Evolutionary conservation across 305 asterid genomes (phyloP), one percentile per base, ranked within the genome.

Genomic region (Rubia balearica): DNA sequence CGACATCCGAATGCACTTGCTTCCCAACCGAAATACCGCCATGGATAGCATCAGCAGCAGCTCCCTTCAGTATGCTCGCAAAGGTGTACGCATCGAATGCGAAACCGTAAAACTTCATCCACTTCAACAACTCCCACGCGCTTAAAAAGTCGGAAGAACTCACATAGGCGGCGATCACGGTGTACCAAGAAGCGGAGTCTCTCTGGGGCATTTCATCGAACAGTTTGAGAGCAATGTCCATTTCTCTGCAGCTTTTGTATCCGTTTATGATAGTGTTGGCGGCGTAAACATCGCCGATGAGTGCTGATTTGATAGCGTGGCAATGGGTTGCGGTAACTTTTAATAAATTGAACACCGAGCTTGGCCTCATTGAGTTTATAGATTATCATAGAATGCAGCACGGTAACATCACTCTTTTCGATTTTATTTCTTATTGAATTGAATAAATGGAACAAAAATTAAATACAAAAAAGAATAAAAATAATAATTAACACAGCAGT

Each of bases 101-200:
- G 7, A 63, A 63, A 41, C 49, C 67, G 3, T 63, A 8, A 17
- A 63, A 8, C 48, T 63, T 38, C 67, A 63, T 63, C 0, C 24
- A 2, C 14, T 63, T 63, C 17, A 36, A 63, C 48, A 63, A 2
- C 48, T 63, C 67, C 67, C 67, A 63, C 4, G 67, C 67, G 19
- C 49, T 63, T 3, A 16, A 38, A 38, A 63, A 63, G 14, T 63
- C 22, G 48, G 48, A 7, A 5, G 67, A 63, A 38, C 36, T 63
- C 27, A 63, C 67, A 36, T 38, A 63, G 16, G 14, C 67, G 22
- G 49, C 27, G 42, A 63, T 63, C 67, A 63, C 38, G 11, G 67
- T 63, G 67, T 63, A 38, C 48, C 67, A 63, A 38, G 67, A 63
- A 63, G 67, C 67, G 43, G 67, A 16, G 24, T 63, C 67, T 38